phyloP scores from a whole-genome alignment of 177 flowering plant genomes.

The Vitis hybrid region DNA sequence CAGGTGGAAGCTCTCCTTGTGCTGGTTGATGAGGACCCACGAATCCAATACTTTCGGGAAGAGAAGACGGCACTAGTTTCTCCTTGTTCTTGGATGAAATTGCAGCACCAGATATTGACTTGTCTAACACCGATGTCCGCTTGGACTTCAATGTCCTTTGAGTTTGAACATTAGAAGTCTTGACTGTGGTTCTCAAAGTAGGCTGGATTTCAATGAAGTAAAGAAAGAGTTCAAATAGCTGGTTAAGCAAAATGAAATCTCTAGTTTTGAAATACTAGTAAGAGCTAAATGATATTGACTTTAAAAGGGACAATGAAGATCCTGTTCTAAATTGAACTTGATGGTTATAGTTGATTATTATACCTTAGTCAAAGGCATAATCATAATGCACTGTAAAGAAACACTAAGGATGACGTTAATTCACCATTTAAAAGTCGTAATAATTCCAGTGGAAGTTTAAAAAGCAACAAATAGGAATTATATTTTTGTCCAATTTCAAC shows the following conservation, averaged over 20 bases:
- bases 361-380: neutral
- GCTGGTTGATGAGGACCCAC: conserved; percentile 25
- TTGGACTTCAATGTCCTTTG: conserved; percentile 35
- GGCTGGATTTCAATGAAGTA: conserved; percentile 31
- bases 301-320: neutral
- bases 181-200: conserved; percentile 17
- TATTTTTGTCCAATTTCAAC: too few species aligned
- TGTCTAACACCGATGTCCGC: conserved; percentile 18
- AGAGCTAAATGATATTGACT: neutral
- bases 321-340: neutral
- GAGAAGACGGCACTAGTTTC: conserved; percentile 16
- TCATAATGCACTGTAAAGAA: too few species aligned
- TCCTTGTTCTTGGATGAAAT: conserved; percentile 28
- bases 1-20: conserved; percentile 26
- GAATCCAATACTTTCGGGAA: conserved; percentile 17
- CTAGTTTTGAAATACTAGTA: neutral
- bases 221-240: neutral
- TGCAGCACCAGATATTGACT: conserved; percentile 25
- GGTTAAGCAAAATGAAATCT: neutral
- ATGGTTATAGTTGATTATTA: neutral
- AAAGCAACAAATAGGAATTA: too few species aligned
- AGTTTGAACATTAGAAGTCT: conserved; percentile 22
- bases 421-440: too few species aligned
- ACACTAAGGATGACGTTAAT: too few species aligned
- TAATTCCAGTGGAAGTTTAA: too few species aligned